Percentiles rank a stretch among this genome's conserved stretches.
Evolutionary conservation across 2,329 filamentous ascomycete genomes (phyloP).

Genomic region (Xylaria sp.): DNA sequence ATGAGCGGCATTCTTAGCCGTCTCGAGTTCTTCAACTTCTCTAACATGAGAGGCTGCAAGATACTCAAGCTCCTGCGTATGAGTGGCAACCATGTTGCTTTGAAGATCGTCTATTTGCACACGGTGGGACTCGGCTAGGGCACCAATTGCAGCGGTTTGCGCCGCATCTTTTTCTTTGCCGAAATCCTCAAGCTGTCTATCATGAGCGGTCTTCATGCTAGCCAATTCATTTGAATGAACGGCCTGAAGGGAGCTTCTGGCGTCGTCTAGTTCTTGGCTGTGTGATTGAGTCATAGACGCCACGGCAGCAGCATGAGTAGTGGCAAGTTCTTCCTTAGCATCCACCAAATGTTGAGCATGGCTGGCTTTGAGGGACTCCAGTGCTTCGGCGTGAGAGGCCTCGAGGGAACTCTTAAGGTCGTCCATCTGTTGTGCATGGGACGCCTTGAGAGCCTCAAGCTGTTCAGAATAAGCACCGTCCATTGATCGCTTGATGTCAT

Average conservation of each 20-base stretch:
- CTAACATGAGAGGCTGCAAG: constrained; percentile 16
- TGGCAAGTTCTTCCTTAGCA: constrained; percentile 17
- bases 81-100: constrained; percentile 12
- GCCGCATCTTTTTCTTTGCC: constrained; percentile 21
- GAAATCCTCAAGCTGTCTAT: constrained; percentile 8
- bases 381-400: constrained; percentile 20
- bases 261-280: constrained; percentile 19
- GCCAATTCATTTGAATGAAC: constrained; percentile 21
- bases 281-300: constrained; percentile 19
- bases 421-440: constrained; percentile 24
- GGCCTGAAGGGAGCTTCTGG: constrained; percentile 16
- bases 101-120: constrained; percentile 18
- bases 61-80: constrained; percentile 22
- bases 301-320: constrained; percentile 24
- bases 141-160: constrained; percentile 24
- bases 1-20: constrained; percentile 21
- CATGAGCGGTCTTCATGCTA: constrained; percentile 14
- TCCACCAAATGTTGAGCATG: constrained; percentile 21
- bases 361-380: constrained; percentile 23
- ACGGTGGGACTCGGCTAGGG: constrained; percentile 5
- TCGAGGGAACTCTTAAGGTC: constrained; percentile 20
- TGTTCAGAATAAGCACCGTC: constrained; percentile 19
- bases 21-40: constrained; percentile 22
- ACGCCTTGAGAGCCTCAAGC: constrained; percentile 22
- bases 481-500: constrained; percentile 21